Evolutionary conservation across 2,329 filamentous ascomycete species (phyloP).

Genomic region (Microdochium paspali): DNA sequence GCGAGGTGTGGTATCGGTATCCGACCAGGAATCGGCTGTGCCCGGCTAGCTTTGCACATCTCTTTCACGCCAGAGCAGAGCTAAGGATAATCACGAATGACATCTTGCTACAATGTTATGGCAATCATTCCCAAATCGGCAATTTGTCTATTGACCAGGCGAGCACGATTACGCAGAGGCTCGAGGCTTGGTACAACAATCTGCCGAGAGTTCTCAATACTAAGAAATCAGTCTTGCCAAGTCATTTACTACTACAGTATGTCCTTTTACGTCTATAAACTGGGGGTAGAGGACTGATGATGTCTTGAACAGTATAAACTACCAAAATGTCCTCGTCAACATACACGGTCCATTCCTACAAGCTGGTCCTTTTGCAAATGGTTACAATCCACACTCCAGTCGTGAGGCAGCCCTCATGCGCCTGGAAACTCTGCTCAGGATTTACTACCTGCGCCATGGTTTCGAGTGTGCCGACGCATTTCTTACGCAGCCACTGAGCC

Average conservation of each 20-base stretch:
- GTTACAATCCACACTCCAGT: not conserved
- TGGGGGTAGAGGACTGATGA: conserved; percentile 8
- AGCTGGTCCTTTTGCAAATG: not conserved
- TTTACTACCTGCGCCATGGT: conserved; percentile 24
- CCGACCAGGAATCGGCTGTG: conserved; percentile 11
- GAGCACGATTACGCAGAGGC: conserved; percentile 11
- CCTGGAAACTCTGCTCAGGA: conserved; percentile 20
- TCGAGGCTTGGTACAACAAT: conserved; percentile 6
- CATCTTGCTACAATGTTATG: conserved; percentile 11
- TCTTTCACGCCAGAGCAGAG: conserved; percentile 17
- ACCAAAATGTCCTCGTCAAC: conserved; percentile 12
- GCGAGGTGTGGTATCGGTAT: conserved; percentile 20
- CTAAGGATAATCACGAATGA: conserved; percentile 17
- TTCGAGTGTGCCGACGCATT: conserved; percentile 17
- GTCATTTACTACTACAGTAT: conserved; percentile 2
- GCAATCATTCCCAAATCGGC: conserved; percentile 3
- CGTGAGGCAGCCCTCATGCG: conserved; percentile 10
- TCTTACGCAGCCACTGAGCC: conserved; percentile 18
- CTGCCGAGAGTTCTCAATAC: not conserved
- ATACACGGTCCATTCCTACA: conserved; percentile 15
- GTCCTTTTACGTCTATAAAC: not conserved
- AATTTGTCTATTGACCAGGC: conserved; percentile 8
- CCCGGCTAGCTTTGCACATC: conserved; percentile 13
- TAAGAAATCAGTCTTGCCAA: conserved; percentile 1
- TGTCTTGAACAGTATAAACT: conserved; percentile 11